Base-by-base conservation (phyloP, 2,329 filamentous ascomycete species). In the Esteya vermicola region DNA sequence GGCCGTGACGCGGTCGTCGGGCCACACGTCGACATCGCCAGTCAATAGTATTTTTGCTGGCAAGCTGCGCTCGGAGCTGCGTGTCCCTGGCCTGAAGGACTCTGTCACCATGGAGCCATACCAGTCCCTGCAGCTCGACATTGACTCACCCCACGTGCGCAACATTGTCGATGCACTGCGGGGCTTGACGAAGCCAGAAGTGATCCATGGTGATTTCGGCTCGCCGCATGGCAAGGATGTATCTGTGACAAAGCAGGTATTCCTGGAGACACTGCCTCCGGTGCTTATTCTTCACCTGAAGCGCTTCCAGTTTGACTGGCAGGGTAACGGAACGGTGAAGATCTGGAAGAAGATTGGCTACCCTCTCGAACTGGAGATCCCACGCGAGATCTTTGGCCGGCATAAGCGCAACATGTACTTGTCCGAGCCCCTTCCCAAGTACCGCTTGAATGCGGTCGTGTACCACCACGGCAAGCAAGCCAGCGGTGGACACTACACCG, bases 301-400 rank as follows among this genome's bases (percentile, higher is more conserved):
- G 64, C 85, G 91, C 33, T 98, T 98, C 68, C 85, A 95, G 52
- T 96, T 94, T 52, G 86, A 96, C 52, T 84, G 78, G 45, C 75
- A 80, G 43, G 83, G 80, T 7, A 66, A 65, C 33, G 86, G 86
- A 20, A 93, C 86, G 1, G 81, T 94, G 53, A 98, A 98, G 67
- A 93, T 96, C 47, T 95, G 89, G 85, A 98, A 96, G 66, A 93
- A 89, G 64, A 71, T 98, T 43, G 89, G 86, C 18, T 98, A 98
- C 54, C 91, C 91, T 0, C 66, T 98, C 22, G 88, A 96, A 53
- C 69, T 98, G 38, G 89, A 96, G 56, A 85, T 98, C 46, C 91
- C 91, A 1, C 81, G 80, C 42, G 89, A 96, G 54, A 81, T 85
- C 9, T 81, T 98, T 52, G 81, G 86, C 10, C 76, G 80, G 23